Evolutionary conservation across 257 asterid species (phyloP).

Genomic region (Fraxinus anomala): DNA sequence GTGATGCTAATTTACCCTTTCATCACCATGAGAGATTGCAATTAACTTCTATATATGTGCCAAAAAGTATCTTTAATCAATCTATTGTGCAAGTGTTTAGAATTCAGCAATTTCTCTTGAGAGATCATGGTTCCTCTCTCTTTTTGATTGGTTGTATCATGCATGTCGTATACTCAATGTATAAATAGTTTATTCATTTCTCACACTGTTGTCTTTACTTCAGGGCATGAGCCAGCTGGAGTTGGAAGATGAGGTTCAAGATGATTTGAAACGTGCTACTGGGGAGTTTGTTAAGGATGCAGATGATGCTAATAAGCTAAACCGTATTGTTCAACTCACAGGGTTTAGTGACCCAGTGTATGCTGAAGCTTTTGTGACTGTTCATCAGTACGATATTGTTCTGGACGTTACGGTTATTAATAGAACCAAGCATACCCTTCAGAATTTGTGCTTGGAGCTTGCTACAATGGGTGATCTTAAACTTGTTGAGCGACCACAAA

Average conservation of each 20-base stretch:
- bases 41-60: not conserved
- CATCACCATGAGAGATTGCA: not conserved
- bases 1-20: not conserved
- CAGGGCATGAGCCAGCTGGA: slow-evolving; percentile 98
- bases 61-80: not conserved
- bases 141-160: not conserved
- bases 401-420: slow-evolving; percentile 88
- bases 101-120: not conserved
- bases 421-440: slow-evolving; percentile 92
- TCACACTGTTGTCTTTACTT: slow-evolving; percentile 16
- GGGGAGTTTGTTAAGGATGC: slow-evolving; percentile 86
- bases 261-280: slow-evolving; percentile 93
- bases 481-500: slow-evolving; percentile 95
- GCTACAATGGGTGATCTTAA: slow-evolving; percentile 99
- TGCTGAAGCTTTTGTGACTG: slow-evolving; percentile 94
- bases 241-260: slow-evolving; percentile 90
- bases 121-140: not conserved
- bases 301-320: slow-evolving; percentile 82
- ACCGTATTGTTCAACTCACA: slow-evolving; percentile 84
- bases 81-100: not conserved
- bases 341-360: slow-evolving; percentile 98
- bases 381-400: slow-evolving; percentile 93
- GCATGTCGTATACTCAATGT: not conserved
- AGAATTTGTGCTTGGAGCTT: slow-evolving; percentile 89
- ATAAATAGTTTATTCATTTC: not conserved